Evolutionary conservation across 2,329 filamentous ascomycete species (phyloP), one percentile per base, ranked within the genome.

Genomic region (Penicillium sp.): DNA sequence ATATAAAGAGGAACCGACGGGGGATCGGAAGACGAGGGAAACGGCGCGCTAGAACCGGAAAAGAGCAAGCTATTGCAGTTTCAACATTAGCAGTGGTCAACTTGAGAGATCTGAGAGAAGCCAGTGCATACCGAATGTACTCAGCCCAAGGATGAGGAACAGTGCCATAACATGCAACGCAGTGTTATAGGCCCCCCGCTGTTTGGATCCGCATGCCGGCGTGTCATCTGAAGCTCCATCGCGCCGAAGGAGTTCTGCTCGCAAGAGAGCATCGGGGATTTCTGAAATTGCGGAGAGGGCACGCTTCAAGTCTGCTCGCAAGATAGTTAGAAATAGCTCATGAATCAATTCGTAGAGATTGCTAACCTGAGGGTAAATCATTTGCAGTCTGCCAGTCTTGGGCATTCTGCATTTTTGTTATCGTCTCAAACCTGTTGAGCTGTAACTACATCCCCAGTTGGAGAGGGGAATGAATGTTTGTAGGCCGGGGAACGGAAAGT

Each of bases 111-210:
- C 35, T 37, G n/a, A 38, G 10, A 49, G n/a, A 53, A 49, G 33
- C n/a, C 5, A 29, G 23, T 33, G 43, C 63, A 45, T 70, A 78
- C 76, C 76, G 37, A 77, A 66, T 45, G 75, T 78, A 59, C 75
- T 77, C 55, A 90, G 71, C 0, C 75, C 69, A 52, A 90, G 77
- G 56, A 90, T 89, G 40, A 90, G 75, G 57, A 89, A 78, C 56
- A 91, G 74, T 43, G 88, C 88, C 67, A 86, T 83, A 50, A 90
- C 82, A 70, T 91, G 88, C 42, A 87, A 77, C 2, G 82, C 77
- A 0, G 85, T 88, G 63, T 90, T 86, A 73, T 91, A 91, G 6
- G 65, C 64, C 35, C 75, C 75, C 29, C 66, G 62, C 42, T 69
- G 64, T 15, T 58, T 67, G 29, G 74, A 75, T 46, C 76, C 76